Evolutionary conservation across 1,284 basidiomycete species (phyloP).

Genomic region (Omphalotus olearius): DNA sequence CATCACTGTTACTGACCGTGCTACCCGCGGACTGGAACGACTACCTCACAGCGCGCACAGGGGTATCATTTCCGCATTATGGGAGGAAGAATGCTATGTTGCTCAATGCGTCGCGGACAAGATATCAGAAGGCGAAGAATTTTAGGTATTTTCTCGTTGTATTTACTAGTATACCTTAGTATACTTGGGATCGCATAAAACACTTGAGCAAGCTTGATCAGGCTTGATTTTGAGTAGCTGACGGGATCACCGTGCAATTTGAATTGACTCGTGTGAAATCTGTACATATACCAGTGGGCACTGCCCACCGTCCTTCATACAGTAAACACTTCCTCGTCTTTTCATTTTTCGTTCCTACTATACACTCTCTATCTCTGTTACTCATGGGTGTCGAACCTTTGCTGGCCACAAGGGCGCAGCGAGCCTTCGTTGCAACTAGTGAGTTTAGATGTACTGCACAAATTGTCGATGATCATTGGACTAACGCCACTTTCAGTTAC

Average conservation of each 20-base stretch:
- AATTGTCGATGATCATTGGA: not conserved
- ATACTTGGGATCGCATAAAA: too few relatives aligned
- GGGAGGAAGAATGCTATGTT: slow-evolving; percentile 50
- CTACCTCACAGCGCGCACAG: slow-evolving; percentile 19
- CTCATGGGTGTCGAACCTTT: slow-evolving; percentile 64
- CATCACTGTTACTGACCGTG: slow-evolving; percentile 19
- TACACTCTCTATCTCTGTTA: not conserved
- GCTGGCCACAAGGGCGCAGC: slow-evolving; percentile 61
- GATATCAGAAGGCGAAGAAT: slow-evolving; percentile 33
- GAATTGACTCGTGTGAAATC: too few relatives aligned
- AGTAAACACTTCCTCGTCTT: slow-evolving; percentile 15
- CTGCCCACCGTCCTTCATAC: slow-evolving; percentile 15
- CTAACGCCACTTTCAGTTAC: slow-evolving; percentile 29
- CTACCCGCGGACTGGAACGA: slow-evolving; percentile 1
- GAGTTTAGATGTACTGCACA: slow-evolving; percentile 23
- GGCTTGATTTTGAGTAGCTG: too few relatives aligned
- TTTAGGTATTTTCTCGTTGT: not conserved
- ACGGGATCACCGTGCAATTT: too few relatives aligned
- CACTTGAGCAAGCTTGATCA: too few relatives aligned
- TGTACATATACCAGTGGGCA: not conserved
- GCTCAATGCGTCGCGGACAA: slow-evolving; percentile 42
- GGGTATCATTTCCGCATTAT: slow-evolving; percentile 27
- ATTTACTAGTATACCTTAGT: not conserved
- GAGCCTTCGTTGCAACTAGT: slow-evolving; percentile 64
- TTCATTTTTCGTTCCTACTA: not conserved